phyloP scores from a whole-genome alignment of 148 eudicot genomes.

The Dianthus caryophyllus region DNA sequence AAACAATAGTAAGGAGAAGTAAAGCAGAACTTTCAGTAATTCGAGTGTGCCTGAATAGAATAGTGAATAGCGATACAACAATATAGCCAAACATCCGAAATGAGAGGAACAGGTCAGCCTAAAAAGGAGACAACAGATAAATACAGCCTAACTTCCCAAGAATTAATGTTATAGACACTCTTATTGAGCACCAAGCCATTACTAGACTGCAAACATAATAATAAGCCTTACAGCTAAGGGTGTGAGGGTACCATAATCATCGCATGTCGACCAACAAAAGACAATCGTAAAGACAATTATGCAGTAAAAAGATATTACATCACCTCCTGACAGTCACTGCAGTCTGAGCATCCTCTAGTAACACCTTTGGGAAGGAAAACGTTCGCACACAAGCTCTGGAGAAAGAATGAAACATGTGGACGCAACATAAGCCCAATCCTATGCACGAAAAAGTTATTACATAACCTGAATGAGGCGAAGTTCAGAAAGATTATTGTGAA shows the following conservation, averaged over 20 bases:
- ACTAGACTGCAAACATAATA: neutral
- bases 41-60: neutral
- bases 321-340: slow-evolving; percentile 61
- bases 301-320: neutral
- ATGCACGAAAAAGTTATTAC: neutral
- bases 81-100: neutral
- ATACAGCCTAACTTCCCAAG: neutral
- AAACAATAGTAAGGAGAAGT: neutral
- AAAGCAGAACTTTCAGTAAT: neutral
- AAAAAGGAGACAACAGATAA: neutral
- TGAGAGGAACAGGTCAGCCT: neutral
- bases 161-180: neutral
- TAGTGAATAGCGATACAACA: too few species aligned
- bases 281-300: neutral
- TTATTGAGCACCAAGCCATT: neutral
- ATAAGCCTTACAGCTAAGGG: neutral
- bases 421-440: slow-evolving; percentile 1
- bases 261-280: neutral
- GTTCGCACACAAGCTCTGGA: slow-evolving; percentile 20
- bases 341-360: slow-evolving; percentile 47
- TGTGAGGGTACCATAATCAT: neutral
- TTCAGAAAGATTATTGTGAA: slow-evolving; percentile 9
- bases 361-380: slow-evolving; percentile 62
- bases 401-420: neutral
- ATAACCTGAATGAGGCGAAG: neutral